phyloP scores from a whole-genome alignment of 2,329 filamentous ascomycete species.

The Penicillium sp. region DNA sequence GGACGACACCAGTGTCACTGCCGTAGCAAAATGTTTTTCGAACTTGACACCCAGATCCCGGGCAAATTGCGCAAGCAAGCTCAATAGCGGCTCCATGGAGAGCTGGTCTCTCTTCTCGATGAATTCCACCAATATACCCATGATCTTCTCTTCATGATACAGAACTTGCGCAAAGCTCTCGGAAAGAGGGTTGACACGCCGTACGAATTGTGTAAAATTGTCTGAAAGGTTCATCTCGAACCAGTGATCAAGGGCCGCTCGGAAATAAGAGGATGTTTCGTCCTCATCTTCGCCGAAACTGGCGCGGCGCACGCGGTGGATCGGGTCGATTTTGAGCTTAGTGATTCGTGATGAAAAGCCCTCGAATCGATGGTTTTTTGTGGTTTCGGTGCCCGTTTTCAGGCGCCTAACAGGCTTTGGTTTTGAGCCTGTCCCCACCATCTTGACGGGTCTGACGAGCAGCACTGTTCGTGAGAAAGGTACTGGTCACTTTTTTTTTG shows the following conservation, averaged over 20 bases:
- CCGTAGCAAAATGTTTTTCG: conserved; percentile 79
- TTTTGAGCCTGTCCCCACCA: conserved; percentile 62
- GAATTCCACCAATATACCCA: conserved; percentile 71
- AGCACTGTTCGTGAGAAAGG: conserved; percentile 29
- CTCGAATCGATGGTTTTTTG: conserved; percentile 86
- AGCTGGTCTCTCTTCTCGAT: conserved; percentile 76
- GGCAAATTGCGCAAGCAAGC: conserved; percentile 89
- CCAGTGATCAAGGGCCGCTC: conserved; percentile 82
- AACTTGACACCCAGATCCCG: conserved; percentile 86
- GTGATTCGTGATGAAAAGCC: conserved; percentile 87
- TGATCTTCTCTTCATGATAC: conserved; percentile 83
- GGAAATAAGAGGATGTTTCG: conserved; percentile 81
- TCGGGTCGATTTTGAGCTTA: conserved; percentile 88
- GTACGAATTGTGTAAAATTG: conserved; percentile 73
- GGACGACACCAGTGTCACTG: conserved; percentile 71
- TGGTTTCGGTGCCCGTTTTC: conserved; percentile 70
- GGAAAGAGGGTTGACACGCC: conserved; percentile 72
- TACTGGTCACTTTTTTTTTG: conserved; percentile 24
- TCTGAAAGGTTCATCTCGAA: conserved; percentile 85
- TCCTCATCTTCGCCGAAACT: conserved; percentile 78
- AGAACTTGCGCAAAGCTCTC: conserved; percentile 91
- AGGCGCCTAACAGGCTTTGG: conserved; percentile 65
- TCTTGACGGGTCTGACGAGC: conserved; percentile 31
- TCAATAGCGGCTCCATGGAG: conserved; percentile 80
- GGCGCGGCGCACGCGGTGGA: conserved; percentile 79